Base-by-base conservation (phyloP, 371 early-diverging fungal species). In the Rhizomucor miehei region DNA sequence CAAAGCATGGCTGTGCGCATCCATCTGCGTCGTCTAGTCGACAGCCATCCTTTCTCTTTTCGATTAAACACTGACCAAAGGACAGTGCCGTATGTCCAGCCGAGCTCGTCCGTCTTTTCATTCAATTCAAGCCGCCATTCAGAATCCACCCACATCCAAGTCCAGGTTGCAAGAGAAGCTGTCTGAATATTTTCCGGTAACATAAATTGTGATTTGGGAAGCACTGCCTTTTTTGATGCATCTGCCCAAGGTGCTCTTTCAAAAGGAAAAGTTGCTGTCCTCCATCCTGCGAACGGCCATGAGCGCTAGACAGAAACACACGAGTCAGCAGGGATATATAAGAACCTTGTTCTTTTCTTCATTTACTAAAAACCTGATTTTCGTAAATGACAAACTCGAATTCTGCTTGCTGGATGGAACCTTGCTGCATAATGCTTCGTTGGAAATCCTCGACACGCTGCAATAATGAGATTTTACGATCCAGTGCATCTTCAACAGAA, bases 21-120 rank as follows among this genome's bases (percentile, higher is more conserved):
- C 61, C 61, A 60, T 51, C 61, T 55, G n/a, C 61, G 55, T 19
- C 56, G 56, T 13, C 61, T 55, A 13, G 61, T 60, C 12, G 61
- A 60, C 14, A 54, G 25, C 52, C 52, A 60, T 3, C 61, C 61
- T 51, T 60, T 60, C 14, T 50, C 45, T 8, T 54, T 19, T 5
- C 39, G 24, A 24, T 51, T 52, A 47, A 60, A 60, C 5, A 56
- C 37, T 25, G 55, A 48, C 61, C 61, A 60, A 16, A 51, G 25
- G n/a, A 37, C 37, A 3, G 61, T 55, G 6, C 61, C 61, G 49
- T 60, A 60, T 12, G 39, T 29, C 61, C 61, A 60, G 37, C 61
- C 61, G 20, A 59, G 59, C n/a, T 48, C 59, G 39, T 60, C 61
- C 4, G 40, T 38, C n/a, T 51, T 25, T 14, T 36, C 39, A 1